Base-by-base conservation (phyloP, 2,329 filamentous ascomycete species). In the Microcera coccophila region DNA sequence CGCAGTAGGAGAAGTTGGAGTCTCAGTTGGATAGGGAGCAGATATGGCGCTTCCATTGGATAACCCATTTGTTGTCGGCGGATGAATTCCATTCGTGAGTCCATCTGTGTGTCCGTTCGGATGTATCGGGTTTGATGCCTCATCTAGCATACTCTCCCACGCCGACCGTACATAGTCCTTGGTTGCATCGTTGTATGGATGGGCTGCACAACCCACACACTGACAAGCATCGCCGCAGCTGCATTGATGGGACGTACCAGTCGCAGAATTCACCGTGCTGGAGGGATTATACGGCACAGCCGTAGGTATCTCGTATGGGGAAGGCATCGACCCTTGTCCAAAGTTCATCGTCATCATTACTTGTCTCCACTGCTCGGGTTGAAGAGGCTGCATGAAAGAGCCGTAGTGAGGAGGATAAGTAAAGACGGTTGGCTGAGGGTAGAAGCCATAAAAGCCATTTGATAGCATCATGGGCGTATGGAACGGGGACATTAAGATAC, bases 121-220 rank as follows among this genome's bases (percentile, higher is more conserved):
- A 38, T 38, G 39, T 22, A 28, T 11, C 22, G 41, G 38, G 31
- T 45, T 56, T 26, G 44, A 53, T 5, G 59, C 33, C 28, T 70
- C 66, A 20, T 68, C 65, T 47, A 55, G 53, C 66, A 70, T 70
- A 39, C 55, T 65, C 36, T 65, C 62, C 62, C 64, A 71, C 1
- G 73, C 73, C 5, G 73, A 75, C 39, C 73, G 67, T 3, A 82
- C 69, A 44, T 72, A 72, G 38, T 68, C 70, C 47, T 70, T 74
- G 38, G 78, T 85, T 17, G 81, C 77, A 7, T 78, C 71, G 52
- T 86, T 86, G 56, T 81, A 84, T 11, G 83, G 81, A 59, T 86
- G 82, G 3, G 78, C 78, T 4, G 80, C 73, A 58, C 84, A 87
- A 10, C 82, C 83, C 26, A 86, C 68, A 57, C 84, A 87, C 51